phyloP scores from a whole-genome alignment of 2,329 filamentous ascomycete species.

The Sclerotinia glacialis region DNA sequence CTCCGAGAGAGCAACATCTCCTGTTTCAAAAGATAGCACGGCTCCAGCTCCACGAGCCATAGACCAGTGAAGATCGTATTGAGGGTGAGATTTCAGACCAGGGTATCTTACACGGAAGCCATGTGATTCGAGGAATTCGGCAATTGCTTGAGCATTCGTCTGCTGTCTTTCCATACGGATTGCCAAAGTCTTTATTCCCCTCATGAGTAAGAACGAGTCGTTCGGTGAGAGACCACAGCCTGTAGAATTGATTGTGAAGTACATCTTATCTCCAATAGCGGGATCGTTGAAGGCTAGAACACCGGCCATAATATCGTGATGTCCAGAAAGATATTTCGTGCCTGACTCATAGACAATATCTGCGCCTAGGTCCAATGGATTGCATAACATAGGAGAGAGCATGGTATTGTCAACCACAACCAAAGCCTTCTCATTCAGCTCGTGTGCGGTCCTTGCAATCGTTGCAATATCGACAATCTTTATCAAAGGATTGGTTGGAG shows the following conservation, averaged over 20 bases:
- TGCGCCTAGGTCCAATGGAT: conserved; percentile 89
- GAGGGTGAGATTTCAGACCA: conserved; percentile 88
- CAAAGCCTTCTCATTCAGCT: conserved; percentile 71
- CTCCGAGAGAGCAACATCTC: conserved; percentile 77
- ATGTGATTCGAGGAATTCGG: conserved; percentile 83
- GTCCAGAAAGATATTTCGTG: conserved; percentile 95
- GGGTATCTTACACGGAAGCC: conserved; percentile 96
- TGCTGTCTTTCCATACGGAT: conserved; percentile 99
- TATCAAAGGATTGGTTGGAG: conserved; percentile 95
- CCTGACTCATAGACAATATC: conserved; percentile 97
- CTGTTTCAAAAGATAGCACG: conserved; percentile 94
- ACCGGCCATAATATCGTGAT: conserved; percentile 98
- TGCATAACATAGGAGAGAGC: conserved; percentile 91
- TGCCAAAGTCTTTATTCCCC: conserved; percentile 92
- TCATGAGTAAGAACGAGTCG: conserved; percentile 92
- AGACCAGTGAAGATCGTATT: conserved; percentile 93
- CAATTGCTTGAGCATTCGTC: conserved; percentile 83
- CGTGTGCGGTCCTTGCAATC: conserved; percentile 75
- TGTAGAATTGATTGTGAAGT: conserved; percentile 95
- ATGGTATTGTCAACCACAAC: conserved; percentile 98
- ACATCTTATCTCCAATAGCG: conserved; percentile 80
- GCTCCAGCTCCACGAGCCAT: conserved; percentile 93
- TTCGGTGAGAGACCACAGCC: conserved; percentile 93
- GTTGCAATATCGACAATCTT: conserved; percentile 91
- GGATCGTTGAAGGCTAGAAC: conserved; percentile 88